Conservation (phyloP, 73 alveolate genomes). For the Symbiodinium natans region DNA sequence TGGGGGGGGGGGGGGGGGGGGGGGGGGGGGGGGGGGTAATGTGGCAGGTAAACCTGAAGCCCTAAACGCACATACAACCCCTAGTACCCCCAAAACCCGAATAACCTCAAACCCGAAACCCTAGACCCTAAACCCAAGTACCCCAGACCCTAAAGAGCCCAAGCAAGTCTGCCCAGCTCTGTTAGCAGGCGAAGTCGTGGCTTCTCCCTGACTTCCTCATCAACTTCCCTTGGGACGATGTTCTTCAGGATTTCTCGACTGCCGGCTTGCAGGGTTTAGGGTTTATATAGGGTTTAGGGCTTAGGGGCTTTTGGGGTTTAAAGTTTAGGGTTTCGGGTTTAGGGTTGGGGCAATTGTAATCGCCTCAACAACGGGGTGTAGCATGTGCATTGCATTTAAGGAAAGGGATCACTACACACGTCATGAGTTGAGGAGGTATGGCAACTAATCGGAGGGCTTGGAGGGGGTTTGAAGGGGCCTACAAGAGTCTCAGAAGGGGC, state of each 20-base stretch:
- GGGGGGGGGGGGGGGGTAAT: too few relatives aligned
- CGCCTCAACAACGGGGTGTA: too few relatives aligned
- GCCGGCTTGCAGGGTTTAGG: not conserved
- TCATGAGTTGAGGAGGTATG: too few relatives aligned
- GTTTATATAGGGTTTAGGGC: not conserved
- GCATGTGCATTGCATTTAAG: too few relatives aligned
- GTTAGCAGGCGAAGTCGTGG: slow-evolving; percentile 39
- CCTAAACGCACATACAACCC: too few relatives aligned
- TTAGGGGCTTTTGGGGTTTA: not conserved
- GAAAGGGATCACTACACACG: too few relatives aligned
- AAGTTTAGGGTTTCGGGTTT: not conserved
- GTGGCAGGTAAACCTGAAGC: too few relatives aligned
- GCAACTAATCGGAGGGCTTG: too few relatives aligned
- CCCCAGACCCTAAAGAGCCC: not conserved
- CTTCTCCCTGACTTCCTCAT: slow-evolving; percentile 45
- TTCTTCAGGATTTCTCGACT: slow-evolving; percentile 63
- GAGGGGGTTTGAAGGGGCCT: too few relatives aligned
- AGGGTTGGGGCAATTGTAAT: too few relatives aligned
- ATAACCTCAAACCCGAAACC: not conserved
- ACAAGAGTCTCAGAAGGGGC: too few relatives aligned
- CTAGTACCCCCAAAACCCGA: not conserved
- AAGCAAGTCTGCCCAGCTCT: not conserved
- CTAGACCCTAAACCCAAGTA: not conserved
- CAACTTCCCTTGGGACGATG: slow-evolving; percentile 84
- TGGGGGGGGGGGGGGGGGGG: too few relatives aligned